Conservation (phyloP, 2,329 filamentous ascomycete genomes). For the Helotiales sp. region DNA sequence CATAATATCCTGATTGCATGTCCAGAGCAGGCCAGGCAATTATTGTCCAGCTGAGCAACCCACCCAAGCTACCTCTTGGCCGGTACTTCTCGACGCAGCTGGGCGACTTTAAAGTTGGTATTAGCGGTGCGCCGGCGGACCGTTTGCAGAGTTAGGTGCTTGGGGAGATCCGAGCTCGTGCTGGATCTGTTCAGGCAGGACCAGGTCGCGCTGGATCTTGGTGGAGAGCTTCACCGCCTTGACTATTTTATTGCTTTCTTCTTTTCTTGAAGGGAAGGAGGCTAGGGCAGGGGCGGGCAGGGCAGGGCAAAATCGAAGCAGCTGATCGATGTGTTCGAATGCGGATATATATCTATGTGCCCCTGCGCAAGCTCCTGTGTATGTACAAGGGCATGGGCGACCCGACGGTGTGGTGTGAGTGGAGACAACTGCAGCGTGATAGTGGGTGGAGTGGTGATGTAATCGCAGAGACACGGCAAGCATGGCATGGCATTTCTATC, state of each 20-base stretch:
- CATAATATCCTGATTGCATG: not conserved
- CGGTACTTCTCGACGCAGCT: too few relatives aligned
- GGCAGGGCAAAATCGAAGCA: not conserved
- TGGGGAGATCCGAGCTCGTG: not conserved
- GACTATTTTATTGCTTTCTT: not conserved
- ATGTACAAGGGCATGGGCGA: not conserved
- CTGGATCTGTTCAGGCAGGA: too few relatives aligned
- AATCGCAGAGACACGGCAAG: too few relatives aligned
- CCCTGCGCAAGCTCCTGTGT: slow-evolving; percentile 6
- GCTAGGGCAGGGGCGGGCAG: too few relatives aligned
- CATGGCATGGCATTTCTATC: slow-evolving; percentile 1
- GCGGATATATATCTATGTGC: not conserved
- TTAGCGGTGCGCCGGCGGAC: not conserved
- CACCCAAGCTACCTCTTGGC: not conserved
- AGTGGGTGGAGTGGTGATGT: not conserved
- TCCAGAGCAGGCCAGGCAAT: not conserved
- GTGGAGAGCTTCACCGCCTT: not conserved
- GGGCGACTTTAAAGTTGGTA: not conserved
- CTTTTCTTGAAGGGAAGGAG: not conserved
- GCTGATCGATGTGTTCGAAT: not conserved
- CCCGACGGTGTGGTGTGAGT: slow-evolving; percentile 7
- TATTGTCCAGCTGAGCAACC: not conserved
- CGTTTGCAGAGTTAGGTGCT: not conserved
- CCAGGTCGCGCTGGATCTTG: too few relatives aligned
- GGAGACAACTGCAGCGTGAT: not conserved